Conservation (phyloP, 1,284 basidiomycete species). For the Moesziomyces antarcticus region DNA sequence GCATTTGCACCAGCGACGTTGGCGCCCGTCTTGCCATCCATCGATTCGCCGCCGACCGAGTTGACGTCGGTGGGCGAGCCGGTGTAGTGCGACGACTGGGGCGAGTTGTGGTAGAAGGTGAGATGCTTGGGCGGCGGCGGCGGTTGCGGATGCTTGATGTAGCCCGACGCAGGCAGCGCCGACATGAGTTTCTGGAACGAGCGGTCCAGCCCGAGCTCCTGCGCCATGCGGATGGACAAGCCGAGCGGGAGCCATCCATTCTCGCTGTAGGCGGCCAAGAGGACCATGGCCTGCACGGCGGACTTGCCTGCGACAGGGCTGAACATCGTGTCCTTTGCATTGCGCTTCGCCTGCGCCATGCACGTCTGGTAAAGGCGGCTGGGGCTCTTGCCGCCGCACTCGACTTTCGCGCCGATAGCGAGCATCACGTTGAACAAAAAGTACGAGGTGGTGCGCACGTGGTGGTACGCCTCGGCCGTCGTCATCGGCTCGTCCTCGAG, state of each 20-base stretch:
- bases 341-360: slow-evolving; percentile 91
- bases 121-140: slow-evolving; percentile 30
- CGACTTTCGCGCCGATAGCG: slow-evolving; percentile 88
- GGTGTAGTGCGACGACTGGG: slow-evolving; percentile 76
- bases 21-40: slow-evolving; percentile 21
- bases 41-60: slow-evolving; percentile 23
- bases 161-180: slow-evolving; percentile 16
- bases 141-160: slow-evolving; percentile 27
- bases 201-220: slow-evolving; percentile 89
- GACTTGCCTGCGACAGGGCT: slow-evolving; percentile 91
- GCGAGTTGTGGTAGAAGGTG: slow-evolving; percentile 43
- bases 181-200: slow-evolving; percentile 84
- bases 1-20: slow-evolving; percentile 22
- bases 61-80: slow-evolving; percentile 37
- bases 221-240: slow-evolving; percentile 91
- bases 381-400: slow-evolving; percentile 85
- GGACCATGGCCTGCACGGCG: slow-evolving; percentile 91
- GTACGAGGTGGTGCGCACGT: slow-evolving; percentile 84
- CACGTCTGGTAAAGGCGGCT: slow-evolving; percentile 87
- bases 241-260: slow-evolving; percentile 92
- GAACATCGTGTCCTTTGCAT: slow-evolving; percentile 89
- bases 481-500: slow-evolving; percentile 91
- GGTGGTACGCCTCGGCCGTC: slow-evolving; percentile 75
- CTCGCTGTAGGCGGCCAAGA: slow-evolving; percentile 90
- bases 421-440: slow-evolving; percentile 92